phyloP scores from a whole-genome alignment of 257 asterid genomes.

The Nicotiana tabacum region DNA sequence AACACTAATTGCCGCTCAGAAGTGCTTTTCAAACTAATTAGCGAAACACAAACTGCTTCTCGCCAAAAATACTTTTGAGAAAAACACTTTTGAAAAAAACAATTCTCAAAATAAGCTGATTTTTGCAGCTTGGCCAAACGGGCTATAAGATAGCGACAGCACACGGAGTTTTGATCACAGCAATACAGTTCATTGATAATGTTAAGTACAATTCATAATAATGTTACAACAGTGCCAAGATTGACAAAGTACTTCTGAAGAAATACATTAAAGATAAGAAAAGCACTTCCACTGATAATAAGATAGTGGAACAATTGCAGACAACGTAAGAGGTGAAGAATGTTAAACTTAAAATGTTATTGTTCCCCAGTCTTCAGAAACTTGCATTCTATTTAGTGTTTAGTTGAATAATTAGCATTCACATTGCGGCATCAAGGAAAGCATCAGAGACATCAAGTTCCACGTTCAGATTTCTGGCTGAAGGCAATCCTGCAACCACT shows the following conservation, averaged over 20 bases:
- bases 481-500: constrained; percentile 77
- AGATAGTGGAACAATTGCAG: neutral
- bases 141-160: neutral
- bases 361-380: neutral
- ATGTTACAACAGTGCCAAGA: neutral
- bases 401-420: constrained; percentile 7
- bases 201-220: neutral
- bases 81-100: no score
- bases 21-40: no score
- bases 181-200: neutral
- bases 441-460: constrained; percentile 22
- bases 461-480: constrained; percentile 46
- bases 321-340: neutral
- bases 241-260: neutral
- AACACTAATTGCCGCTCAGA: no score
- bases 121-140: no score
- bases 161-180: neutral
- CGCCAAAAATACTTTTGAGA: no score
- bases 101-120: no score
- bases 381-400: neutral
- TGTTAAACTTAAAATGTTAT: neutral
- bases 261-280: neutral
- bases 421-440: constrained; percentile 41
- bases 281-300: neutral
- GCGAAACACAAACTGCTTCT: no score